Evolutionary conservation across 2,329 filamentous ascomycete genomes (phyloP), one percentile per base, ranked within the genome.

Genomic region (Fonsecaea monophora): DNA sequence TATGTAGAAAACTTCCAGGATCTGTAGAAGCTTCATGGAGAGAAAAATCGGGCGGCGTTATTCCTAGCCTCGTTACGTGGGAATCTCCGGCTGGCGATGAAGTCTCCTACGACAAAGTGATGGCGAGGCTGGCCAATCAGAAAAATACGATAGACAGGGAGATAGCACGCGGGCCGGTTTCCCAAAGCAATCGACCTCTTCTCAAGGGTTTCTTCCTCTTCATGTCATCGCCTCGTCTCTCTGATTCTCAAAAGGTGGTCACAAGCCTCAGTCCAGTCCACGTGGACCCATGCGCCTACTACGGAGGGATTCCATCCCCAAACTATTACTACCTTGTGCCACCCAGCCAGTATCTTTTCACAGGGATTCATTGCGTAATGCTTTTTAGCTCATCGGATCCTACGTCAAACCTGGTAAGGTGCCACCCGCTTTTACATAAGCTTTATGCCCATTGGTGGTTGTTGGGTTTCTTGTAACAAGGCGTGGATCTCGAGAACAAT

Each of bases 401-500:
- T 45, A 45, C 40, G 40, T 18, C 40, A 21, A 40, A 12, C 35
- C 38, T 15, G 15, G 5, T 15, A 15, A 15, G 38, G 35, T 37
- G 35, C 10, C 35, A 37, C 35, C 35, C 12, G 10, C 37, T 3
- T 40, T 40, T 40, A 40, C 37, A 40, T 40, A 40, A 40, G 37
- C 9, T 40, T 40, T 40, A 40, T 13, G 9, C 37, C 8, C 2
- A 7, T 37, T 37, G 35, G 7, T 0, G n/a, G 13, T 12, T 8
- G 10, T 40, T 15, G 53, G 25, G 25, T 25, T 21, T 32, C 8
- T 54, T 62, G 59, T 62, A 48, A 50, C 48, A 62, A 54, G 59
- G 59, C 59, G 59, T 54, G 59, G 59, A 53, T 12, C 25, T 55
- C n/a, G 9, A 21, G 42, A 12, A 25, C 25, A 25, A 25, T 25